These are phyloP conservation scores for Toxoplasma gondii DNA, from an alignment of 169 alveolate species.

Conservation along the genomic window DNA sequence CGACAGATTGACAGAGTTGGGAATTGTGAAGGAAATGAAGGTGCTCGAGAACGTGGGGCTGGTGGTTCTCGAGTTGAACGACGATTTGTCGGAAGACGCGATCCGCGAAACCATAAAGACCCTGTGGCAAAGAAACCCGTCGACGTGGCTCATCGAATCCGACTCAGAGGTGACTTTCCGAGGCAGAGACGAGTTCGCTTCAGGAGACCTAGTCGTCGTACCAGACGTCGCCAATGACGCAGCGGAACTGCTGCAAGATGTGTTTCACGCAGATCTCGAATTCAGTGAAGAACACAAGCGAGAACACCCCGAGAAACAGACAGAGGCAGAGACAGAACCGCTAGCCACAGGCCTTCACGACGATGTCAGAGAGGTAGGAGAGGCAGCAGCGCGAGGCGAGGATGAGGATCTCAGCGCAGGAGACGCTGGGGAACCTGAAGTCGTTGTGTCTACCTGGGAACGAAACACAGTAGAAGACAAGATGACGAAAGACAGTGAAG, in stretches of 20 bases:
- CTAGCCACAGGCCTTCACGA: no score
- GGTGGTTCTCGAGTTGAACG: conserved; percentile 44
- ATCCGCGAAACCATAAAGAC: conserved; percentile 46
- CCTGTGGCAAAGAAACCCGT: conserved; percentile 43
- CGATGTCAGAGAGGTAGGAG: not conserved
- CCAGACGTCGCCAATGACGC: not conserved
- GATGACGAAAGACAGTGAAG: not conserved
- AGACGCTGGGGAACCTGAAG: no score
- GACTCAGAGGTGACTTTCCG: conserved; percentile 45
- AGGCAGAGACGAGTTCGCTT: not conserved
- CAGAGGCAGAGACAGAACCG: no score
- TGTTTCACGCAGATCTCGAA: no score
- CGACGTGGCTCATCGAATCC: conserved; percentile 61
- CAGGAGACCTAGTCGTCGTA: conserved; percentile 10
- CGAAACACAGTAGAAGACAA: not conserved
- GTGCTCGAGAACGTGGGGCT: conserved; percentile 56
- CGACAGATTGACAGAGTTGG: conserved; percentile 46
- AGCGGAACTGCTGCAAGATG: not conserved
- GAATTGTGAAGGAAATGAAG: conserved; percentile 15
- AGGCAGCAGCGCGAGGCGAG: not conserved
- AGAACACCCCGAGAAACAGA: no score
- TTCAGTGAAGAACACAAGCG: no score
- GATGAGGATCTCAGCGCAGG: not conserved
- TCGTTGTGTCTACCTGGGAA: not conserved
- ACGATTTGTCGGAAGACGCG: conserved; percentile 29